A percentile compares a stretch with the other conserved stretches of the same genome.
Evolutionary conservation across 441 rosid species (phyloP).

Genomic region (Croton laevigatus): DNA sequence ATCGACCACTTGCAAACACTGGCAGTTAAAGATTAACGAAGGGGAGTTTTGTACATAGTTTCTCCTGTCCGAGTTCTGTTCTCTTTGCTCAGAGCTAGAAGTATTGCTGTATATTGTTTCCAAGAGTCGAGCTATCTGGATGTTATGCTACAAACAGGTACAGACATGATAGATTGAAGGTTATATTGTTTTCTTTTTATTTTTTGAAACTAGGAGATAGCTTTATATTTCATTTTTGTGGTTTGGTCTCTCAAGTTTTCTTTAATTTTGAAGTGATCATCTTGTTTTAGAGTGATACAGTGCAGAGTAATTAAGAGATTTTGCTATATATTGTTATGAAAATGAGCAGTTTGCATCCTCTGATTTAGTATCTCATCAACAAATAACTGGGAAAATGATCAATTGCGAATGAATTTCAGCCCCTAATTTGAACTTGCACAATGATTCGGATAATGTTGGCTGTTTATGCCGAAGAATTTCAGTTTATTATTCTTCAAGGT

Average conservation of each 20-base stretch:
- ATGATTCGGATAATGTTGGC: too few species aligned
- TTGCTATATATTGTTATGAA: too few species aligned
- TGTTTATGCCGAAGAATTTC: too few species aligned
- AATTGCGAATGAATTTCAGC: too few species aligned
- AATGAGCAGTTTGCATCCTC: too few species aligned
- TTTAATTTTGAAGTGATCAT: too few species aligned
- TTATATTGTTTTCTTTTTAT: neutral
- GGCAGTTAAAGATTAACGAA: constrained; percentile 50
- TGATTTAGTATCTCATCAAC: too few species aligned
- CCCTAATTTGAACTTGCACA: too few species aligned
- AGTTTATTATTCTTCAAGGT: too few species aligned
- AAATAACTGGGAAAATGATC: too few species aligned
- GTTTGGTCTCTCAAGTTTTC: neutral
- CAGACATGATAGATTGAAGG: neutral
- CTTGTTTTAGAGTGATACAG: too few species aligned
- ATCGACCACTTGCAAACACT: constrained; percentile 73
- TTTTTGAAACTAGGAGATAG: neutral
- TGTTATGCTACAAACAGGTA: neutral
- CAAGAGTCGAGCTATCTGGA: neutral
- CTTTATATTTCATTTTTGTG: neutral
- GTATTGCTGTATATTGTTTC: neutral
- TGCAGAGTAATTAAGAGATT: too few species aligned
- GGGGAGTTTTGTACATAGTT: constrained; percentile 9
- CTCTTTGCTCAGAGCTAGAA: neutral
- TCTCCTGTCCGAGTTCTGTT: neutral